A percentile compares a stretch with the other conserved stretches of the same genome.
These are phyloP conservation scores for Dioscorea alata DNA, from an alignment of 106 monocot genomes.

Conservation along the genomic window DNA sequence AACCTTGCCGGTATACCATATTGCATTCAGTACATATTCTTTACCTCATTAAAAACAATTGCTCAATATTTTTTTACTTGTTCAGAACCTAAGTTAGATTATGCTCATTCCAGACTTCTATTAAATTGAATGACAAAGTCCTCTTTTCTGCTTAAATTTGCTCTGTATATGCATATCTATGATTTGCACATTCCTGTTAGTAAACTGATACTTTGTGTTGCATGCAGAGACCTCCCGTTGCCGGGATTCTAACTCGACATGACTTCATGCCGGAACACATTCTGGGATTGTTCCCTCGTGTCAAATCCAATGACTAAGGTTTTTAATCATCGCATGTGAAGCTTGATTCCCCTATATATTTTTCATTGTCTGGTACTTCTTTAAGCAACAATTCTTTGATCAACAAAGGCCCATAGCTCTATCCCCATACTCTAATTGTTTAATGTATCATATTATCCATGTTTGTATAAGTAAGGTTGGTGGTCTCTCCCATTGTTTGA, in stretches of 20 bases:
- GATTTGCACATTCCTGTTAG: conserved; percentile 1
- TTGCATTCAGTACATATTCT: too few relatives aligned
- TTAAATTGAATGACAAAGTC: too few relatives aligned
- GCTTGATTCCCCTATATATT: background rate
- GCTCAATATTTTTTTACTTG: too few relatives aligned
- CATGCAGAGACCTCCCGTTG: conserved; percentile 60
- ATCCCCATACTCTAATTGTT: background rate
- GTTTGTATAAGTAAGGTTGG: background rate
- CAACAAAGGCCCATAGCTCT: background rate
- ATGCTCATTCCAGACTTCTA: too few relatives aligned
- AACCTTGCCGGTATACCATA: too few relatives aligned
- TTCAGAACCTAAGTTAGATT: too few relatives aligned
- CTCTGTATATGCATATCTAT: background rate
- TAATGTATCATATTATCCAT: background rate
- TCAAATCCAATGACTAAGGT: conserved; percentile 36
- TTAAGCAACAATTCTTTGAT: background rate
- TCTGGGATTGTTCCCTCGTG: conserved; percentile 62
- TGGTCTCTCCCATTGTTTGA: background rate
- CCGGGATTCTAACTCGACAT: conserved; percentile 87
- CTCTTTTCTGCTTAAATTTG: too few relatives aligned
- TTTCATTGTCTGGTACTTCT: background rate
- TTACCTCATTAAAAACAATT: too few relatives aligned
- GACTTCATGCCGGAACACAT: conserved; percentile 92
- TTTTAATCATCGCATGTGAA: background rate
- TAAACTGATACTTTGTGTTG: background rate